phyloP scores from a whole-genome alignment of 2,329 filamentous ascomycete genomes.

The Aspergillus costaricaensis region DNA sequence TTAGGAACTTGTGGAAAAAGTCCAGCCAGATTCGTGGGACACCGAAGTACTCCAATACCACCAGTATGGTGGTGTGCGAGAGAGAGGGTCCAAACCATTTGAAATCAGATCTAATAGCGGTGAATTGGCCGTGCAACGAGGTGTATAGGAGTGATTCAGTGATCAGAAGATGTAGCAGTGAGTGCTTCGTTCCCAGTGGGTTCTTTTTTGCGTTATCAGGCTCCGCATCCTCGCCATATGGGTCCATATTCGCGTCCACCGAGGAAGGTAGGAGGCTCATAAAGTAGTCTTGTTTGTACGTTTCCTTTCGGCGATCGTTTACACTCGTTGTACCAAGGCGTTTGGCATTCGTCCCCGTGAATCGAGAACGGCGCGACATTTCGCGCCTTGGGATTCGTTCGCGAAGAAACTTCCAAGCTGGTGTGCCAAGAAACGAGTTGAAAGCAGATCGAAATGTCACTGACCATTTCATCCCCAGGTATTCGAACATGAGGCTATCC shows the following conservation, averaged over 20 bases:
- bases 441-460: constrained; percentile 51
- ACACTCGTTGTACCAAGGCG: constrained; percentile 22
- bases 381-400: constrained; percentile 41
- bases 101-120: constrained; percentile 61
- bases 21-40: constrained; percentile 58
- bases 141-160: constrained; percentile 57
- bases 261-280: constrained; percentile 56
- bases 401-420: constrained; percentile 45
- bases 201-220: constrained; percentile 47
- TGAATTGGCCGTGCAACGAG: constrained; percentile 51
- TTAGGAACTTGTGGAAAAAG: constrained; percentile 63
- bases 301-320: constrained; percentile 36
- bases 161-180: constrained; percentile 58
- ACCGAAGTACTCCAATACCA: constrained; percentile 60
- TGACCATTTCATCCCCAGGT: constrained; percentile 56
- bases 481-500: constrained; percentile 58
- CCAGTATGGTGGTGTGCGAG: constrained; percentile 61
- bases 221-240: constrained; percentile 42
- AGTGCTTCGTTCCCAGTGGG: constrained; percentile 55
- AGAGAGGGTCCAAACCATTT: constrained; percentile 60
- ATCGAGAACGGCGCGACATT: constrained; percentile 48
- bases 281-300: constrained; percentile 54
- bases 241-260: constrained; percentile 39
- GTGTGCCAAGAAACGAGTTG: constrained; percentile 35
- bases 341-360: constrained; percentile 21